A percentile compares a stretch with the other conserved stretches of the same genome.
Evolutionary conservation across 805 yeast species (phyloP).

Genomic region (Metschnikowia continentalis): DNA sequence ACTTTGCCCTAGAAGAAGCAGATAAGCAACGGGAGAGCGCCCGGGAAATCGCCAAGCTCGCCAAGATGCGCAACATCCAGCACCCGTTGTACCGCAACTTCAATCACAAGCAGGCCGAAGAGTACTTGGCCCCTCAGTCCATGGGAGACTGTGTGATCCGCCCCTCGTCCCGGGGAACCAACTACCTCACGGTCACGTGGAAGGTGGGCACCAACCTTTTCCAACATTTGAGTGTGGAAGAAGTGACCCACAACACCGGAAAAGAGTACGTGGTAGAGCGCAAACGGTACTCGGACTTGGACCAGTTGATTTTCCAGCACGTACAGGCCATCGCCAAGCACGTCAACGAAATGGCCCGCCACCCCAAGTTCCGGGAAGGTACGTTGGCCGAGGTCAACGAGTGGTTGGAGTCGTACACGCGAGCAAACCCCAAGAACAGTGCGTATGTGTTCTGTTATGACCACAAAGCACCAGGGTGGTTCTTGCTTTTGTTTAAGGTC

Average conservation of each 20-base stretch:
- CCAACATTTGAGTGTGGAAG: constrained; percentile 87
- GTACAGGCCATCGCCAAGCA: constrained; percentile 78
- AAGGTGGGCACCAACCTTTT: constrained; percentile 86
- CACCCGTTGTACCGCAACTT: constrained; percentile 89
- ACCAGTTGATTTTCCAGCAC: constrained; percentile 86
- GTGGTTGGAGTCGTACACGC: constrained; percentile 84
- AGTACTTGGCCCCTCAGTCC: constrained; percentile 78
- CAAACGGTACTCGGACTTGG: constrained; percentile 76
- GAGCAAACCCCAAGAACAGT: constrained; percentile 85
- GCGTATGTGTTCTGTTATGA: constrained; percentile 90
- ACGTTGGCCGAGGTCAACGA: constrained; percentile 73
- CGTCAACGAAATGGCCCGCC: constrained; percentile 76
- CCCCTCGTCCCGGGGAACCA: constrained; percentile 87
- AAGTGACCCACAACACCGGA: constrained; percentile 63
- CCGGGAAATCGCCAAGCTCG: constrained; percentile 61
- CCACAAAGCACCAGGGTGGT: constrained; percentile 92
- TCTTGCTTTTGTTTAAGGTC: constrained; percentile 79
- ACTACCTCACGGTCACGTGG: constrained; percentile 93
- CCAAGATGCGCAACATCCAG: constrained; percentile 73
- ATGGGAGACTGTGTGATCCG: constrained; percentile 92
- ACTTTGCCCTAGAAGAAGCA: constrained; percentile 64
- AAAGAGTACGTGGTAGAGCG: constrained; percentile 60
- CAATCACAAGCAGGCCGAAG: constrained; percentile 86
- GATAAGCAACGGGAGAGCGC: constrained; percentile 57
- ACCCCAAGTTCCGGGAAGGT: constrained; percentile 86